A percentile compares a stretch with the other conserved stretches of the same genome.
These are phyloP conservation scores for Canavalia ensiformis DNA, from an alignment of 306 rosid species.

Conservation along the genomic window DNA sequence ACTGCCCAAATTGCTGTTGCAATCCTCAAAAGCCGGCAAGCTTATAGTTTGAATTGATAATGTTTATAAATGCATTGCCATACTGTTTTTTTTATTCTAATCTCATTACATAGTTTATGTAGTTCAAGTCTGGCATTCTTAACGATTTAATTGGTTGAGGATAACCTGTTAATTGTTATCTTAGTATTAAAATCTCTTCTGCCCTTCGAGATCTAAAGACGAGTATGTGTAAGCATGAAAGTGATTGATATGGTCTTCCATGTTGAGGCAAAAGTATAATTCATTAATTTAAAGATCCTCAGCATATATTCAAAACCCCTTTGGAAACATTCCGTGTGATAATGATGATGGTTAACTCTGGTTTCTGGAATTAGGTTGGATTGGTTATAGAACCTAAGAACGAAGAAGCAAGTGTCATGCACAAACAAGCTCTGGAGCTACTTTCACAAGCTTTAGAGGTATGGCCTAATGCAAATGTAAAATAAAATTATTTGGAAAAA, in stretches of 20 bases:
- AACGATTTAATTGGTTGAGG: background rate
- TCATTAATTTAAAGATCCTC: conserved; percentile 27
- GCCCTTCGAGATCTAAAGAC: too few species aligned
- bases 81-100: conserved; percentile 19
- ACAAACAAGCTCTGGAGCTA: conserved; percentile 95
- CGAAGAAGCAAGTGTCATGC: conserved; percentile 92
- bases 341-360: conserved; percentile 35
- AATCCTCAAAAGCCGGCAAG: background rate
- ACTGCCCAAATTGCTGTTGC: conserved; percentile 27
- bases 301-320: conserved; percentile 6
- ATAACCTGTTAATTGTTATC: conserved; percentile 30
- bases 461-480: conserved; percentile 98
- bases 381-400: conserved; percentile 99
- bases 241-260: conserved; percentile 29
- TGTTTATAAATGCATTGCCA: background rate
- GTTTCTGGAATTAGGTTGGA: conserved; percentile 77
- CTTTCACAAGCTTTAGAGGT: conserved; percentile 98
- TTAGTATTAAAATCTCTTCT: conserved; percentile 4
- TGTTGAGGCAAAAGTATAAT: conserved; percentile 19
- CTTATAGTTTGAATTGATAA: conserved; percentile 37
- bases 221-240: background rate
- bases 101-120: conserved; percentile 23
- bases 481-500: conserved; percentile 94
- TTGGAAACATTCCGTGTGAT: background rate
- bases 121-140: background rate